Conservation (phyloP, 305 asterid species). For the Galium porrigens region DNA sequence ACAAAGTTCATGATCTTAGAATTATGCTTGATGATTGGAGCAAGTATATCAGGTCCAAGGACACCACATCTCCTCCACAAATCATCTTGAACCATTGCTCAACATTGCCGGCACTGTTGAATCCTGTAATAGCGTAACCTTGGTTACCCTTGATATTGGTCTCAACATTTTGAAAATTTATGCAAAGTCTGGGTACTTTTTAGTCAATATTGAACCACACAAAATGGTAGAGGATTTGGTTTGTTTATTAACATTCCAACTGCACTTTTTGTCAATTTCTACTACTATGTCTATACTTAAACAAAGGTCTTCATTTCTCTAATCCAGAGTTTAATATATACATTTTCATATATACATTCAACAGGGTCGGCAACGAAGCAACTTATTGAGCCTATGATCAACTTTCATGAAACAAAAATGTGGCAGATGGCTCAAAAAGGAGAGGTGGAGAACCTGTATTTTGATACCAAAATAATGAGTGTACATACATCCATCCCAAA, state of each 20-base stretch:
- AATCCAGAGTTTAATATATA: too few relatives aligned
- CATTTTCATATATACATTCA: too few relatives aligned
- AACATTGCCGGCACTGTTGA: neutral
- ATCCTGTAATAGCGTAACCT: too few relatives aligned
- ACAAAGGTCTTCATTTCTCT: too few relatives aligned
- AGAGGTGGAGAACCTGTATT: neutral
- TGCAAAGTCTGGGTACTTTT: too few relatives aligned
- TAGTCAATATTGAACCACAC: too few relatives aligned
- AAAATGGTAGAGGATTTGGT: too few relatives aligned
- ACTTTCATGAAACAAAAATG: neutral
- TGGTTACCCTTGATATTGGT: too few relatives aligned
- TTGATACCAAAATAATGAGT: neutral
- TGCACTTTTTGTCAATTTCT: too few relatives aligned
- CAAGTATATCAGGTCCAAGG: neutral
- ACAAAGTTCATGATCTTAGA: slow-evolving; percentile 1
- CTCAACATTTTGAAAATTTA: too few relatives aligned
- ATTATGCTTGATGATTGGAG: slow-evolving; percentile 9
- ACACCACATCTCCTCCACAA: neutral
- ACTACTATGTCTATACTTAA: too few relatives aligned
- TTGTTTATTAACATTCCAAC: too few relatives aligned
- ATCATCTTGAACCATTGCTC: slow-evolving; percentile 3
- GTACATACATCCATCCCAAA: slow-evolving; percentile 51
- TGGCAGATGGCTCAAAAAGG: neutral
- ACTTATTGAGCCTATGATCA: neutral
- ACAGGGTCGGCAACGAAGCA: neutral